phyloP scores from a whole-genome alignment of 306 rosid genomes.

The Spatholobus suberectus region DNA sequence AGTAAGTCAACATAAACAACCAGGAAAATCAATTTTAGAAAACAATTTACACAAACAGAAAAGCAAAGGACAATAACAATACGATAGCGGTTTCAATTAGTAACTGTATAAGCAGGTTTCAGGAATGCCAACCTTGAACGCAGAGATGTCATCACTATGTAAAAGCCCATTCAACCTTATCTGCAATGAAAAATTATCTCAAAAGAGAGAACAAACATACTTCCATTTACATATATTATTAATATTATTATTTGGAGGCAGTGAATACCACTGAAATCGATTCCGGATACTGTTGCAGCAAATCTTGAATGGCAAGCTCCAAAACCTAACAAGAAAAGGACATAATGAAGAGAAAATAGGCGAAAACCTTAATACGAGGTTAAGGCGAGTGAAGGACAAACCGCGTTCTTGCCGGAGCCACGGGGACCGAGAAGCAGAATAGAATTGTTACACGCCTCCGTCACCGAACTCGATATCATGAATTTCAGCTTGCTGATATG shows the following conservation, averaged over 20 bases:
- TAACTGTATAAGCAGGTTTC: background rate
- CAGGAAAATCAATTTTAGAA: background rate
- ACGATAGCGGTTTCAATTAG: background rate
- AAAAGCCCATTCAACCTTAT: conserved; percentile 84
- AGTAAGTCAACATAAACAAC: conserved; percentile 14
- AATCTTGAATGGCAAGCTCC: conserved; percentile 81
- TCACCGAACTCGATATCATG: conserved; percentile 76
- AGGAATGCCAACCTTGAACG: conserved; percentile 72
- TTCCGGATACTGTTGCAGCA: conserved; percentile 68
- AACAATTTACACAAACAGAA: background rate
- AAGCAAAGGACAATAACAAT: background rate
- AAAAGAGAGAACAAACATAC: conserved; percentile 21
- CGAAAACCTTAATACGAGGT: conserved; percentile 2
- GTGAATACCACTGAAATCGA: conserved; percentile 71
- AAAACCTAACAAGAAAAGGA: conserved; percentile 57
- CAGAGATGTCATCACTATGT: conserved; percentile 77
- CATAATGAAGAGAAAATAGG: background rate
- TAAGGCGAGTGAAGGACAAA: conserved; percentile 36
- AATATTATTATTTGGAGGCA: background rate
- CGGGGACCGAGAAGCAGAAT: conserved; percentile 93
- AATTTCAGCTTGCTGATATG: conserved; percentile 76
- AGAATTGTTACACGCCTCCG: conserved; percentile 91
- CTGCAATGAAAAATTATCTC: conserved; percentile 48
- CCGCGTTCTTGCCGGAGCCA: conserved; percentile 84
- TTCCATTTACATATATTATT: background rate